phyloP scores from a whole-genome alignment of 2,329 filamentous ascomycete genomes.

The Aspergillus sp. region DNA sequence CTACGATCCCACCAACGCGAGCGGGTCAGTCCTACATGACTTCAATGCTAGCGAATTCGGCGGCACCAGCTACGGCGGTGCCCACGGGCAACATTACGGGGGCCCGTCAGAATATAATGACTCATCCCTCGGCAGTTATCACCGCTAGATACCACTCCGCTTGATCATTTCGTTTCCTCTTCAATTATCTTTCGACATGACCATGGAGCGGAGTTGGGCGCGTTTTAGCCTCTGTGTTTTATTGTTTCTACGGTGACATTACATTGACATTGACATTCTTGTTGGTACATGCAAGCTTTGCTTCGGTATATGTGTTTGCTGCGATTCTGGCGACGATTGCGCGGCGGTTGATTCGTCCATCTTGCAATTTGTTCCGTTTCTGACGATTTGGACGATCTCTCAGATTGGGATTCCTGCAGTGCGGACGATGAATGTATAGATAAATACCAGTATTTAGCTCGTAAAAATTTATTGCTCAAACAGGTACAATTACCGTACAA shows the following conservation, averaged over 20 bases:
- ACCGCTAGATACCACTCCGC: conserved; percentile 18
- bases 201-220: conserved; percentile 37
- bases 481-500: no score
- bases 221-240: conserved; percentile 21
- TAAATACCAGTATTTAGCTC: conserved; percentile 2
- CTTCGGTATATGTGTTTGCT: conserved; percentile 5
- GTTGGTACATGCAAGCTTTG: conserved; percentile 5
- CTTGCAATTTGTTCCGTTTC: neutral
- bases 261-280: neutral
- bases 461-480: neutral
- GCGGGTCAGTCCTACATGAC: conserved; percentile 39
- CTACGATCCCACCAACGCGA: conserved; percentile 41
- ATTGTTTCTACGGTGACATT: conserved; percentile 14
- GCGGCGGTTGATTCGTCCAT: conserved; percentile 5
- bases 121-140: conserved; percentile 25
- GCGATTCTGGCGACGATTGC: conserved; percentile 2
- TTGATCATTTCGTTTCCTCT: conserved; percentile 15
- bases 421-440: conserved; percentile 8
- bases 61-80: conserved; percentile 41
- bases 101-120: conserved; percentile 23
- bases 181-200: conserved; percentile 24
- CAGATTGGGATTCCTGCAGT: conserved; percentile 7
- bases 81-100: conserved; percentile 37
- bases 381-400: conserved; percentile 21
- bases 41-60: conserved; percentile 37